Evolutionary conservation across 352 stramenopile genomes (phyloP), one percentile per base, ranked within the genome.

Genomic region (Vaucheria bursata): DNA sequence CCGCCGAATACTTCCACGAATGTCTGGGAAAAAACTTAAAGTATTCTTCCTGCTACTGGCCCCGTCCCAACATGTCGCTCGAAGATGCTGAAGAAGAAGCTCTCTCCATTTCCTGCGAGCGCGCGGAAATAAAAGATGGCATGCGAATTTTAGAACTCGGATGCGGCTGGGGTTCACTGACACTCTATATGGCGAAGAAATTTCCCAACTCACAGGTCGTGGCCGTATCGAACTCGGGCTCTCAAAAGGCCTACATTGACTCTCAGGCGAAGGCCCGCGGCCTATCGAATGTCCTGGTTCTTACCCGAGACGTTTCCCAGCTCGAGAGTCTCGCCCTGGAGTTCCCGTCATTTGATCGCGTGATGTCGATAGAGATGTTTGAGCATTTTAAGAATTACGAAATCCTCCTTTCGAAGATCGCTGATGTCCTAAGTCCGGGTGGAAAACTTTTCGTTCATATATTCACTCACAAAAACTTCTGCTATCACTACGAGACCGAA

Each of bases 341-440:
- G n/a, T 74, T 74, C 73, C 69, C 69, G 69, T 29, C 80, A 31
- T 91, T 91, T 79, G 89, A 94, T 81, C 81, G 87, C 31, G 88
- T 93, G n/a, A 85, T 92, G 72, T 87, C 80, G 29, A 87, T 93
- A 37, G 89, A 94, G 59, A 89, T 89, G 87, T 90, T 94, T 66
- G 89, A 93, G 75, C 88, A 93, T 77, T 91, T 93, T 85, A 91
- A 91, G 75, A 86, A 88, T 79, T 88, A 88, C 66, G 50, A 86
- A 64, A 31, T 18, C 32, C 53, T 88, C 6, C 74, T 88, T 36
- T 8, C 25, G 0, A 87, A 87, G 6, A 59, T 88, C 2, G 65
- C 69, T 4, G 37, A 1, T 7, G 85, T 75, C 82, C 67, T 88
- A 32, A 87, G 86, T 37, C 81, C 85, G 3, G 74, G 73, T 4